Conservation (phyloP, 495 filamentous ascomycete species). For the Lasiosphaeria ovina region DNA sequence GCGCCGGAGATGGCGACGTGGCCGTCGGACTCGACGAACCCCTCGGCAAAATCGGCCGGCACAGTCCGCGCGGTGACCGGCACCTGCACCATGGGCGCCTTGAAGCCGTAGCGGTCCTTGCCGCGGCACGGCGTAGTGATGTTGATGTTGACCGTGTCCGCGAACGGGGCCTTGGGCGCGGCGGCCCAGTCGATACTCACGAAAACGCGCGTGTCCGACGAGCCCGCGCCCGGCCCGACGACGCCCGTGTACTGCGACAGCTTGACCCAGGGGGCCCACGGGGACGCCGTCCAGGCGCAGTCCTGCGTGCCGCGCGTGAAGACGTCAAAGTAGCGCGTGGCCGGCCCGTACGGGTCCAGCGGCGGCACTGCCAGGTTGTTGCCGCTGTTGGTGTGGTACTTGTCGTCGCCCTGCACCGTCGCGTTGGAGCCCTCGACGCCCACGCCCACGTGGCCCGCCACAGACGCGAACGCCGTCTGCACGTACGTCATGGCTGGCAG, state of each 20-base stretch:
- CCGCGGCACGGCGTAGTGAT: constrained; percentile 49
- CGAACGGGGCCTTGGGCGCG: constrained; percentile 49
- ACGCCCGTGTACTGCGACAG: constrained; percentile 54
- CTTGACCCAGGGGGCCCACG: constrained; percentile 55
- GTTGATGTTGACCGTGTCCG: constrained; percentile 51
- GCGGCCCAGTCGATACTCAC: constrained; percentile 61
- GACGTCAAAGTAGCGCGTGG: constrained; percentile 63
- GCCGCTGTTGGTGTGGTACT: constrained; percentile 57
- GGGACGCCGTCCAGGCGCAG: constrained; percentile 56
- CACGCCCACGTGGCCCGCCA: constrained; percentile 64
- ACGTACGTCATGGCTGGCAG: constrained; percentile 60
- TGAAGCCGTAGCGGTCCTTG: constrained; percentile 53
- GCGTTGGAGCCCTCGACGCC: constrained; percentile 64
- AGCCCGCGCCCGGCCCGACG: constrained; percentile 44
- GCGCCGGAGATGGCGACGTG: constrained; percentile 60
- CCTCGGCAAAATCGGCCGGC: constrained; percentile 54
- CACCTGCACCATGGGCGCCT: constrained; percentile 53
- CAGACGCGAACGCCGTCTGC: constrained; percentile 52
- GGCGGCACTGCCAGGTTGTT: constrained; percentile 56
- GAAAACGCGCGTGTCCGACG: constrained; percentile 54
- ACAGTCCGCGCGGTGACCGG: constrained; percentile 55
- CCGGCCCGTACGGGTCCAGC: constrained; percentile 62
- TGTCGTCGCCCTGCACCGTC: constrained; percentile 64
- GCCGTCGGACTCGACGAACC: constrained; percentile 65
- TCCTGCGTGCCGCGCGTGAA: constrained; percentile 59